A percentile compares a stretch with the other conserved stretches of the same genome.
Conservation (phyloP, 352 stramenopile genomes). For the Pythium vanterpoolii region DNA sequence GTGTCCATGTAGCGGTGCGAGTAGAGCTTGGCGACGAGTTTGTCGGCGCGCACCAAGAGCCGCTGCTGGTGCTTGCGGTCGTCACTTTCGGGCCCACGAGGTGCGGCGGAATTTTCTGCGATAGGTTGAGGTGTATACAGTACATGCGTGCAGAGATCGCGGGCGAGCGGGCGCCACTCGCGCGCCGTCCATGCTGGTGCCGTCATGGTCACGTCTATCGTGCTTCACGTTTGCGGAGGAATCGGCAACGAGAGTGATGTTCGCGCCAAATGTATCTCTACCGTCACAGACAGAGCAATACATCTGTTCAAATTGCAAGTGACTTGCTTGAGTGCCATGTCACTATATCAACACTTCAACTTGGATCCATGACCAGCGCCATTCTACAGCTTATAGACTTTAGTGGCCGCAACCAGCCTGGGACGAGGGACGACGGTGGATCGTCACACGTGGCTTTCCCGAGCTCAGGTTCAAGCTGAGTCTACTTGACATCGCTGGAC, state of each 20-base stretch:
- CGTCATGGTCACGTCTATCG: too few relatives aligned
- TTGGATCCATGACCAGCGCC: not conserved
- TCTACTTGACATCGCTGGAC: not conserved
- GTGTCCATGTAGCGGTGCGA: constrained; percentile 46
- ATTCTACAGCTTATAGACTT: too few relatives aligned
- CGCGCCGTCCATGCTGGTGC: constrained; percentile 45
- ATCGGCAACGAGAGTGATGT: constrained; percentile 7
- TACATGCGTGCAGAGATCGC: constrained; percentile 39
- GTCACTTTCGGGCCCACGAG: not conserved
- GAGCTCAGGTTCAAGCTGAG: constrained; percentile 5
- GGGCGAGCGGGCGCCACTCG: constrained; percentile 57
- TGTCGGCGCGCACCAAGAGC: constrained; percentile 40
- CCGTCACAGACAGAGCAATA: constrained; percentile 2
- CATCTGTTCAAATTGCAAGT: too few relatives aligned
- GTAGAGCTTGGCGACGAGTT: constrained; percentile 47
- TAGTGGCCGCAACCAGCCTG: constrained; percentile 8
- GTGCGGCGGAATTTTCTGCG: not conserved
- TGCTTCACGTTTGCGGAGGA: too few relatives aligned
- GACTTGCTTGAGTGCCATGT: constrained; percentile 9
- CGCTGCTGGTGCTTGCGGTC: constrained; percentile 17
- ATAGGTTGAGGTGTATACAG: not conserved
- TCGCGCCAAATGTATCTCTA: constrained; percentile 5
- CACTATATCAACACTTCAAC: constrained; percentile 7
- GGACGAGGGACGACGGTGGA: too few relatives aligned
- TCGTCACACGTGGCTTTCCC: too few relatives aligned